These are phyloP conservation scores for Heliocybe sulcata DNA, from an alignment of 1,284 basidiomycete genomes.

Conservation along the genomic window DNA sequence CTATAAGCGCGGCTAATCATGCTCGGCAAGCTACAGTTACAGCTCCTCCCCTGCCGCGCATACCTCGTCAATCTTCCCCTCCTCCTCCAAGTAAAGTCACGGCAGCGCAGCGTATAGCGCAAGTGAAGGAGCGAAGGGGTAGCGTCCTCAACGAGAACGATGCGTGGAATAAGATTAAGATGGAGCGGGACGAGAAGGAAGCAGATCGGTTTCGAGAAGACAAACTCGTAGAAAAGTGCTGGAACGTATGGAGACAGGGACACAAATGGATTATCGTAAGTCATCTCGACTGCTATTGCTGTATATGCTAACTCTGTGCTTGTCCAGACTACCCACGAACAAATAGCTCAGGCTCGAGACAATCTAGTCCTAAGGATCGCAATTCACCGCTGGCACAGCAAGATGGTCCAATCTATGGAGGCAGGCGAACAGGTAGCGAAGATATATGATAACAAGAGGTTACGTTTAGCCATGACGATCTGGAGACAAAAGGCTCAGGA, in stretches of 20 bases:
- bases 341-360: slow-evolving; percentile 52
- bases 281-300: slow-evolving; percentile 11
- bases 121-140: slow-evolving; percentile 29
- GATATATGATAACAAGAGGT: slow-evolving; percentile 32
- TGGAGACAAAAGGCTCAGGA: slow-evolving; percentile 48
- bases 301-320: slow-evolving; percentile 8
- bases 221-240: slow-evolving; percentile 56
- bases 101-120: slow-evolving; percentile 7
- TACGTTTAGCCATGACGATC: slow-evolving; percentile 30
- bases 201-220: slow-evolving; percentile 64
- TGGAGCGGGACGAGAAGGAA: slow-evolving; percentile 58
- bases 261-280: slow-evolving; percentile 65
- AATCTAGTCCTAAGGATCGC: slow-evolving; percentile 48
- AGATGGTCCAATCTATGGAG: slow-evolving; percentile 27
- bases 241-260: slow-evolving; percentile 64
- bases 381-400: slow-evolving; percentile 50
- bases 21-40: slow-evolving; percentile 8
- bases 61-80: slow-evolving; percentile 4
- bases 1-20: slow-evolving; percentile 10
- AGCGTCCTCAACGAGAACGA: slow-evolving; percentile 58
- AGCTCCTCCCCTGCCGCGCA: slow-evolving; percentile 9
- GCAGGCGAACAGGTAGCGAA: slow-evolving; percentile 30
- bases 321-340: slow-evolving; percentile 50
- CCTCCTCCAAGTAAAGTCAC: slow-evolving; percentile 5
- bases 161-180: slow-evolving; percentile 68